These are phyloP conservation scores for Pyronema omphalodes DNA, from an alignment of 495 filamentous ascomycete genomes.

Conservation along the genomic window DNA sequence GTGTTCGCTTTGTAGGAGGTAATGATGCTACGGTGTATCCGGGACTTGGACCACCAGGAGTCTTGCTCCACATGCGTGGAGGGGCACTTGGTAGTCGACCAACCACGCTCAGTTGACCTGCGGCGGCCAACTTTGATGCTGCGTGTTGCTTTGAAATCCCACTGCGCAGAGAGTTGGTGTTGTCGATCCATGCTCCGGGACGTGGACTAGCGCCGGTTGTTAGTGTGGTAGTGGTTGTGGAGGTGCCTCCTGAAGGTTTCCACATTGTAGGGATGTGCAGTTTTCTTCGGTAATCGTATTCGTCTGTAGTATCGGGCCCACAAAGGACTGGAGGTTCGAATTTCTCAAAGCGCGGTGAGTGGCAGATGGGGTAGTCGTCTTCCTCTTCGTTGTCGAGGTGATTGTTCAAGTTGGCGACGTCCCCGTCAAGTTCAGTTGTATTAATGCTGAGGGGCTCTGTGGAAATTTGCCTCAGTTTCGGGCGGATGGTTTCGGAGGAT, in stretches of 20 bases:
- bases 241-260: not conserved
- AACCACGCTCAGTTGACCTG: no score
- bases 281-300: not conserved
- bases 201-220: not conserved
- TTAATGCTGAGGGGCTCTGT: slow-evolving; percentile 12
- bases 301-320: not conserved
- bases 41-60: slow-evolving; percentile 16
- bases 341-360: slow-evolving; percentile 16
- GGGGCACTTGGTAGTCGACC: not conserved
- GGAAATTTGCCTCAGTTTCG: slow-evolving; percentile 16
- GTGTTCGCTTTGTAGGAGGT: slow-evolving; percentile 18
- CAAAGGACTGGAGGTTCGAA: slow-evolving; percentile 6
- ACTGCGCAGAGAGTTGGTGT: not conserved
- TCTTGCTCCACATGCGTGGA: slow-evolving; percentile 3
- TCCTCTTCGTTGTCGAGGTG: not conserved
- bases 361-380: slow-evolving; percentile 23
- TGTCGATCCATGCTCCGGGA: not conserved
- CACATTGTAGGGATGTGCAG: not conserved
- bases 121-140: no score
- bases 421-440: not conserved
- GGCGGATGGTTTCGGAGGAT: slow-evolving; percentile 24
- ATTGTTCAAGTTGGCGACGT: not conserved
- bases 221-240: not conserved
- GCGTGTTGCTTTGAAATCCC: not conserved
- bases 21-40: slow-evolving; percentile 24